phyloP scores from a whole-genome alignment of 2,329 filamentous ascomycete genomes.

The Arthrobotrys iridis region DNA sequence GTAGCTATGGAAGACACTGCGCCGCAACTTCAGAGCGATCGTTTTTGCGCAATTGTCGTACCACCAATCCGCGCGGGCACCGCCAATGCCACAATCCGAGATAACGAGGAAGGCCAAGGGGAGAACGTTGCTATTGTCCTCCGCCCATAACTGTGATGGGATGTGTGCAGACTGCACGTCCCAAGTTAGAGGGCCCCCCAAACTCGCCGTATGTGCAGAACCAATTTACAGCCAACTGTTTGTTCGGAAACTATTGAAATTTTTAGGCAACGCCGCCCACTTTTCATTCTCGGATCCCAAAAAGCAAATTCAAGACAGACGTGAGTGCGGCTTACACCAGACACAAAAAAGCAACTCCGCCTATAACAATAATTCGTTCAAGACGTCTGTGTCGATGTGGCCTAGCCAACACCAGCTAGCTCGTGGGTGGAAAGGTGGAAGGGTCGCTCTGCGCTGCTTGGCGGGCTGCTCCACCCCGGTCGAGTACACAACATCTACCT shows the following conservation, averaged over 20 bases:
- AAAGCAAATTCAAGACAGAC: conserved; percentile 46
- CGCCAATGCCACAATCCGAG: conserved; percentile 26
- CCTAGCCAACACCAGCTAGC: conserved; percentile 15
- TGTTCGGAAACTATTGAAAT: not conserved
- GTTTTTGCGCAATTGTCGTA: conserved; percentile 14
- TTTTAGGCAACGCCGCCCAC: conserved; percentile 43
- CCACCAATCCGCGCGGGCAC: not conserved
- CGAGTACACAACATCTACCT: conserved; percentile 36
- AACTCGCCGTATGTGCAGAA: conserved; percentile 39
- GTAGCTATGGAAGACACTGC: not conserved
- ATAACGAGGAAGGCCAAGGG: conserved; percentile 6
- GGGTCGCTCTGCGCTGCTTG: conserved; percentile 18
- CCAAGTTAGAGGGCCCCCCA: not conserved
- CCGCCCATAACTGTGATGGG: not conserved
- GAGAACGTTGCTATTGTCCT: not conserved
- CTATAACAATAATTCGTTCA: conserved; percentile 2
- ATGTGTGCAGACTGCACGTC: not conserved
- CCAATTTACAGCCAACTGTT: conserved; percentile 15
- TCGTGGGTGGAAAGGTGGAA: not conserved
- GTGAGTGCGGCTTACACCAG: conserved; percentile 24
- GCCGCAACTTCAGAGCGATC: not conserved
- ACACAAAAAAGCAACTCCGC: conserved; percentile 37
- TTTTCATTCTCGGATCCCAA: conserved; percentile 13
- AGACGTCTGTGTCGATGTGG: conserved; percentile 2
- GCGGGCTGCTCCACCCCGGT: conserved; percentile 16